Evolutionary conservation across 306 rosid genomes (phyloP).

Genomic region (Trifolium repens): DNA sequence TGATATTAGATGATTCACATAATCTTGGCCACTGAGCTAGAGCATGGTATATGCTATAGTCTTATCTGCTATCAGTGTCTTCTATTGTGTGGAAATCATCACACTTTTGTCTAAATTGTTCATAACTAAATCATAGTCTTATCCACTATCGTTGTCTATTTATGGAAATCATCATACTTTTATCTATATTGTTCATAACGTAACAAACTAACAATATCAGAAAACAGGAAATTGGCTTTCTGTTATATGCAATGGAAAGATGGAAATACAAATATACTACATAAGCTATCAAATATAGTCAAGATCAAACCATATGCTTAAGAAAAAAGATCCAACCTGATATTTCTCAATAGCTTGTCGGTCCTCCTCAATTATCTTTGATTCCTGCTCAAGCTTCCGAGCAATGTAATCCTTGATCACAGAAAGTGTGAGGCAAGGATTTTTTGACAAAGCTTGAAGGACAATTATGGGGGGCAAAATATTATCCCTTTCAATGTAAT

Average conservation of each 20-base stretch:
- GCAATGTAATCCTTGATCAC: slow-evolving; percentile 95
- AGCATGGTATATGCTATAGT: no score
- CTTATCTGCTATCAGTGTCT: slow-evolving; percentile 25
- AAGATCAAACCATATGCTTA: slow-evolving; percentile 45
- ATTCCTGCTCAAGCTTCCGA: slow-evolving; percentile 94
- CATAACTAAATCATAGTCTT: slow-evolving; percentile 8
- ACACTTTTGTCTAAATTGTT: not conserved
- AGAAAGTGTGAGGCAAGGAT: slow-evolving; percentile 92
- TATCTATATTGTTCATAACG: slow-evolving; percentile 4
- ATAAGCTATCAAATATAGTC: slow-evolving; percentile 28
- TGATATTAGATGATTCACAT: no score
- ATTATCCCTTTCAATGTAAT: slow-evolving; percentile 89
- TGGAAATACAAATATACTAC: slow-evolving; percentile 18
- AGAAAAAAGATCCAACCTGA: slow-evolving; percentile 63
- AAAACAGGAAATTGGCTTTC: slow-evolving; percentile 22
- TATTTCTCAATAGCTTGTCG: slow-evolving; percentile 85
- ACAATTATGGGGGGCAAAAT: slow-evolving; percentile 95
- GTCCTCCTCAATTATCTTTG: slow-evolving; percentile 92
- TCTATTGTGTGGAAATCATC: not conserved
- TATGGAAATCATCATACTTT: slow-evolving; percentile 7
- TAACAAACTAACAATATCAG: not conserved
- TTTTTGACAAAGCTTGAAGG: slow-evolving; percentile 86
- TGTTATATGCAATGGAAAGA: slow-evolving; percentile 9
- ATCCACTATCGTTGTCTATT: slow-evolving; percentile 17
- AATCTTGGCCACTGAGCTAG: no score